Evolutionary conservation across 768 basidiomycete genomes (phyloP).

Genomic region (Pleurotus citrinopileatus): DNA sequence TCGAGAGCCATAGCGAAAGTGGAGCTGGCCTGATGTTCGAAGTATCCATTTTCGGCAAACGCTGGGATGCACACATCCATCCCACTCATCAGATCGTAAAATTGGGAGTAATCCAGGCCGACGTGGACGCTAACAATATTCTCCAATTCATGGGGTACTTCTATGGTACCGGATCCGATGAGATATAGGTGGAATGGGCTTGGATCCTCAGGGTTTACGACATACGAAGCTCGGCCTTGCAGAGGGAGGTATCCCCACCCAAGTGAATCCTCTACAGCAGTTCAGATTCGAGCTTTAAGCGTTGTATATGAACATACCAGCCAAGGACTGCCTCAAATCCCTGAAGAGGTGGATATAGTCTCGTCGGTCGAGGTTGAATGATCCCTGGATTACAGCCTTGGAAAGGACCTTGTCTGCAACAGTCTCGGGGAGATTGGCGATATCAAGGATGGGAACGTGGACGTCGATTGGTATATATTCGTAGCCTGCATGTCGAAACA

Average conservation of each 20-base stretch:
- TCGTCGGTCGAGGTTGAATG: slow-evolving; percentile 29
- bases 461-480: slow-evolving; percentile 34
- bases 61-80: slow-evolving; percentile 41
- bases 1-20: slow-evolving; percentile 37
- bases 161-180: slow-evolving; percentile 29
- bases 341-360: slow-evolving; percentile 32
- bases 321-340: slow-evolving; percentile 29
- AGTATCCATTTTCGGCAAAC: slow-evolving; percentile 33
- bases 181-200: slow-evolving; percentile 30
- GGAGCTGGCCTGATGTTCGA: slow-evolving; percentile 36
- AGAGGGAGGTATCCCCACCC: slow-evolving; percentile 35
- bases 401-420: slow-evolving; percentile 23
- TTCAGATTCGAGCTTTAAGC: neutral
- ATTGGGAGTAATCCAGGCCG: slow-evolving; percentile 32
- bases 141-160: slow-evolving; percentile 32
- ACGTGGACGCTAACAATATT: slow-evolving; percentile 33
- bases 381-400: slow-evolving; percentile 40
- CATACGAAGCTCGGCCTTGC: slow-evolving; percentile 18
- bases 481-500: slow-evolving; percentile 26
- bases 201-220: slow-evolving; percentile 20
- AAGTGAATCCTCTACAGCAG: slow-evolving; percentile 25
- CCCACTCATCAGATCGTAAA: slow-evolving; percentile 31
- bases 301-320: slow-evolving; percentile 19
- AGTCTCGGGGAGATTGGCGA: slow-evolving; percentile 24
- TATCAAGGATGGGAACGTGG: slow-evolving; percentile 31